Evolutionary conservation across 306 rosid genomes (phyloP), one percentile per base, ranked within the genome.

Genomic region (Quercus berberidifolia): DNA sequence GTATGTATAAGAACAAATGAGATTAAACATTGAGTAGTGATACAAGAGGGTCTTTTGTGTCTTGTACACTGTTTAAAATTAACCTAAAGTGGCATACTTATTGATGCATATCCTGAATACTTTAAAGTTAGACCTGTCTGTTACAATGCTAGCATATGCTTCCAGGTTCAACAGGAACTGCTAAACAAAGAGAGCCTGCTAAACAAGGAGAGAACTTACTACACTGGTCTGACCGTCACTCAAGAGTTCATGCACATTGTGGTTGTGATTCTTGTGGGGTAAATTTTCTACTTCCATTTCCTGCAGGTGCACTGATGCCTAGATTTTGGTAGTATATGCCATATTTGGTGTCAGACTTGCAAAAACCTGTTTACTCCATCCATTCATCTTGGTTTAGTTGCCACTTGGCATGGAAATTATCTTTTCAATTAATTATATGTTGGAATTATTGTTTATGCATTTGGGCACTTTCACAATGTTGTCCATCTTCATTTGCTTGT

Each of bases 201-300:
- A 33, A 70, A 21, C 49, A 73, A 76, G 87, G 74, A 79, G 76
- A 70, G 73, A 82, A 33, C 23, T 12, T 8, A 14, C 76, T 79
- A 33, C 59, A 55, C 69, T 83, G 76, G 85, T 38, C 81, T 19
- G 87, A 75, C 75, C 82, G 75, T 74, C 74, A 28, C 35, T 78
- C 79, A 69, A 82, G 76, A 31, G 87, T 83, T 84, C 98, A 94
- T 78, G 0, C 17, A 23, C 74, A 28, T 62, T 80, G 65, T 85
- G 97, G 98, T 31, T 92, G 98, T 70, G 98, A 94, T 83, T 88
- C 74, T 83, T 94, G 98, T 18, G 97, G 98, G 97, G 97, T 94
- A 89, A 85, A 60, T 73, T 43, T 77, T 79, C 79, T 73, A 58
- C 73, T 56, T 28, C 30, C 31, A 77, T 75, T 81, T 78, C 72